Percentiles rank a stretch among this genome's conserved stretches.
Evolutionary conservation across 129 eudicot species (phyloP).

Genomic region (Oenanthe sinensis): DNA sequence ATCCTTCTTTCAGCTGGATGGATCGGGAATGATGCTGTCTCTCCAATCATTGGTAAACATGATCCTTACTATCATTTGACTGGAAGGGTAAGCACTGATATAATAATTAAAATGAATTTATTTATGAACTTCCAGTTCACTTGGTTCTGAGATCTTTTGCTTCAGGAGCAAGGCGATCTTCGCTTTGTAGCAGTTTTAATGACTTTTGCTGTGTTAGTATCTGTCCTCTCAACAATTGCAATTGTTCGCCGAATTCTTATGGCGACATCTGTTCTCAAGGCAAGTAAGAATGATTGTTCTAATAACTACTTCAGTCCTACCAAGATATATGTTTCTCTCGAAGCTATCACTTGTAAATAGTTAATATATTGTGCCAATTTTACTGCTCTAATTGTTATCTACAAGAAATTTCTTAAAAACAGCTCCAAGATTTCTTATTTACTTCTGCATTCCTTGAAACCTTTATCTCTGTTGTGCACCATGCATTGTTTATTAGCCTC

Average conservation of each 20-base stretch:
- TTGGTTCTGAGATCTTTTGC: constrained; percentile 14
- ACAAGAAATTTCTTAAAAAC: background rate
- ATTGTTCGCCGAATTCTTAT: constrained; percentile 85
- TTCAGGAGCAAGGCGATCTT: constrained; percentile 79
- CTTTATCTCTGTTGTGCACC: background rate
- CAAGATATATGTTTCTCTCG: background rate
- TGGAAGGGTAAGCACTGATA: constrained; percentile 52
- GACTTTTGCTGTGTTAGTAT: constrained; percentile 67
- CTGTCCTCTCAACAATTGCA: constrained; percentile 79
- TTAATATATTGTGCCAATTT: background rate
- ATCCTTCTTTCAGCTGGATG: constrained; percentile 68
- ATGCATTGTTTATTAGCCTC: background rate
- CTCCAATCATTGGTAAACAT: constrained; percentile 88
- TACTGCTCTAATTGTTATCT: background rate
- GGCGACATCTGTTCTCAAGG: constrained; percentile 98
- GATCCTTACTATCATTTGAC: constrained; percentile 82
- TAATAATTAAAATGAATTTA: background rate
- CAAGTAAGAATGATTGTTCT: constrained; percentile 15
- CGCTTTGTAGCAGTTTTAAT: constrained; percentile 70
- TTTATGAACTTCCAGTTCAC: background rate
- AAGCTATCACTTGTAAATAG: background rate
- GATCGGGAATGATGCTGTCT: constrained; percentile 84
- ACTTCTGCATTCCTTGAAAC: background rate
- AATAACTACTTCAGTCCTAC: background rate
- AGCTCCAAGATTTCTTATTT: background rate